Evolutionary conservation across 2,329 filamentous ascomycete species (phyloP).

Genomic region (Sphaerostilbella broomeana): DNA sequence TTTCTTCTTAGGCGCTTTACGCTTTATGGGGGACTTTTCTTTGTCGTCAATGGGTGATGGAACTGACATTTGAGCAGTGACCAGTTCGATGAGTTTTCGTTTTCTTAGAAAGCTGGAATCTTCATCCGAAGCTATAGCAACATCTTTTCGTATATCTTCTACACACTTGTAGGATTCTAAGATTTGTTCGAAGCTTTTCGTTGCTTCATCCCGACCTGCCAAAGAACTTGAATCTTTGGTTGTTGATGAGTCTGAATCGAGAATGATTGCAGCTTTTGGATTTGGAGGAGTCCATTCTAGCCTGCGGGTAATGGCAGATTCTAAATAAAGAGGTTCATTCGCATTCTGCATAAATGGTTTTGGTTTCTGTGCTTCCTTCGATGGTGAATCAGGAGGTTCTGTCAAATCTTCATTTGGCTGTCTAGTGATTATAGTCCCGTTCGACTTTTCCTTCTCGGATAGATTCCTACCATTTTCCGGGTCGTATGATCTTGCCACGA

Average conservation of each 20-base stretch:
- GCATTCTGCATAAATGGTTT: slow-evolving; percentile 19
- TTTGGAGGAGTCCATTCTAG: slow-evolving; percentile 63
- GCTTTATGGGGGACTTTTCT: slow-evolving; percentile 33
- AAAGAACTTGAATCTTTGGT: slow-evolving; percentile 12
- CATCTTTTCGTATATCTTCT: slow-evolving; percentile 17
- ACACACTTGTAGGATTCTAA: slow-evolving; percentile 36
- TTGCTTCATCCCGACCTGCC: slow-evolving; percentile 9
- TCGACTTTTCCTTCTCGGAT: too few species aligned
- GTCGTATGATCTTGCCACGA: slow-evolving; percentile 18
- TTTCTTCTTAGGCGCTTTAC: slow-evolving; percentile 59
- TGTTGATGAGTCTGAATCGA: slow-evolving; percentile 27
- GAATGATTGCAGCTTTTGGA: slow-evolving; percentile 26
- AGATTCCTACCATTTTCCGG: too few species aligned
- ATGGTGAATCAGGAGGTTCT: too few species aligned
- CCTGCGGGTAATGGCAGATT: slow-evolving; percentile 49
- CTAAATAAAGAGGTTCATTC: slow-evolving; percentile 32
- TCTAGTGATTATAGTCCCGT: too few species aligned
- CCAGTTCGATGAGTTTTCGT: slow-evolving; percentile 49
- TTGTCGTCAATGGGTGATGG: slow-evolving; percentile 18
- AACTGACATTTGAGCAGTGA: slow-evolving; percentile 34
- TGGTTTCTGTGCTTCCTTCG: slow-evolving; percentile 12
- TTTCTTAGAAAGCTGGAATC: slow-evolving; percentile 40
- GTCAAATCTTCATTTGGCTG: too few species aligned
- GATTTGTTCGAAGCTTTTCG: slow-evolving; percentile 38
- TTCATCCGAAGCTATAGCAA: slow-evolving; percentile 17